Percentiles rank a stretch among this genome's conserved stretches.
Evolutionary conservation across 768 basidiomycete species (phyloP).

Genomic region (Mycena vitilis): DNA sequence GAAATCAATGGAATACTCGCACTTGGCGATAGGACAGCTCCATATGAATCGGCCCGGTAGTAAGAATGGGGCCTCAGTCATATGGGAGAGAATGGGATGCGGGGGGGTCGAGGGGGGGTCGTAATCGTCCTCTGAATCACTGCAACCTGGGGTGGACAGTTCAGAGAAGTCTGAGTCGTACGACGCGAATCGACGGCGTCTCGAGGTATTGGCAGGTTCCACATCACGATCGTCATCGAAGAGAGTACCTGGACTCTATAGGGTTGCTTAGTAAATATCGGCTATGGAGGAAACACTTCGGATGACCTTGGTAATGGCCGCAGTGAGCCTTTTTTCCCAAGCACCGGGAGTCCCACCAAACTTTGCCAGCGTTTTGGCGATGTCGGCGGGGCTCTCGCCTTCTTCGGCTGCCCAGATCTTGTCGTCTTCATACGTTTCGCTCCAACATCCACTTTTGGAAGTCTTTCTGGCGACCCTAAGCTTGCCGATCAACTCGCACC

Average conservation of each 20-base stretch:
- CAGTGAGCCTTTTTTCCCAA: conserved; percentile 46
- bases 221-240: conserved; percentile 8
- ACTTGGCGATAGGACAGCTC: conserved; percentile 60
- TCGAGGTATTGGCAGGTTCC: background rate
- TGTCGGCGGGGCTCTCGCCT: conserved; percentile 17
- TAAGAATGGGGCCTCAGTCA: conserved; percentile 50
- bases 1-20: conserved; percentile 60
- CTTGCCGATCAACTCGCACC: conserved; percentile 58
- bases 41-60: conserved; percentile 60
- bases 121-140: conserved; percentile 53
- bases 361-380: conserved; percentile 39
- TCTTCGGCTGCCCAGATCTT: conserved; percentile 27
- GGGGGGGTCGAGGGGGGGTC: conserved; percentile 31
- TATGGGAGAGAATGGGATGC: conserved; percentile 36
- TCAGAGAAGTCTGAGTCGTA: conserved; percentile 73
- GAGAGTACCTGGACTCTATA: background rate
- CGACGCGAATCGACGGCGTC: conserved; percentile 28
- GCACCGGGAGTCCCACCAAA: conserved; percentile 46
- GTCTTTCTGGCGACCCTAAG: conserved; percentile 9
- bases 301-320: conserved; percentile 17
- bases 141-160: conserved; percentile 52
- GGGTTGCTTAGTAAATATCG: background rate
- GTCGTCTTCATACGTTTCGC: conserved; percentile 33
- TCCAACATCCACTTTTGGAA: conserved; percentile 31
- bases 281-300: background rate